phyloP scores from a whole-genome alignment of 139 green algal species.

The Edaphochlamys debaryana region DNA sequence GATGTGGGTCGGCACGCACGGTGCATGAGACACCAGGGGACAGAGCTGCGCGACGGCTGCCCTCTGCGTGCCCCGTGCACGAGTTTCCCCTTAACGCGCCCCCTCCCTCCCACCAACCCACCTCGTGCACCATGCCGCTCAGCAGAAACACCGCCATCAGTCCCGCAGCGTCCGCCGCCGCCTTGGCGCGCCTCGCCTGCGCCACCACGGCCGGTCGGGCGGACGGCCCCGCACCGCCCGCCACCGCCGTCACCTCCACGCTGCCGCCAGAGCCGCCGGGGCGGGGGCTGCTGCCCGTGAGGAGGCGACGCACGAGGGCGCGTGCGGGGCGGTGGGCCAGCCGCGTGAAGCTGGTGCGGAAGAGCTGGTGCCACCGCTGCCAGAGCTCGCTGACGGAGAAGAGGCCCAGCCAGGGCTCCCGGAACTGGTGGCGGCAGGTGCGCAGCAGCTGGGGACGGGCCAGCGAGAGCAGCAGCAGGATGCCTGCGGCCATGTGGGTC shows the following conservation, averaged over 20 bases:
- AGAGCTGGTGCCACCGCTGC: constrained; percentile 38
- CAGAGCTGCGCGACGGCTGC: no score
- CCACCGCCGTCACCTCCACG: background rate
- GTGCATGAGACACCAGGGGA: no score
- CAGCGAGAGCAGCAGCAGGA: constrained; percentile 1
- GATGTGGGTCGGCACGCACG: no score
- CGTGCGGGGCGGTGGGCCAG: constrained; percentile 19
- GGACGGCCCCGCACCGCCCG: no score
- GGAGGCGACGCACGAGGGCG: background rate
- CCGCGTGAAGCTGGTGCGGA: constrained; percentile 19
- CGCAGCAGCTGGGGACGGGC: background rate
- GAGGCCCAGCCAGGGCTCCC: constrained; percentile 6
- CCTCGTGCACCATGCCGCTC: constrained; percentile 23
- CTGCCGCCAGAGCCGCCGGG: no score
- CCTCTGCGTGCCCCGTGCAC: no score
- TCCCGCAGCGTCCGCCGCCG: background rate
- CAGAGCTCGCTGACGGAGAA: constrained; percentile 2
- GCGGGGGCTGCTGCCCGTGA: no score
- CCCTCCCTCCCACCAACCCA: no score
- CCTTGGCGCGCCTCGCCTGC: no score
- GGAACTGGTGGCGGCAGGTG: constrained; percentile 8
- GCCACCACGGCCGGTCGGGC: no score
- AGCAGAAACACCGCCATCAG: constrained; percentile 12
- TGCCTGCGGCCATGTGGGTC: no score
- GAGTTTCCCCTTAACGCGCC: no score